These are phyloP conservation scores for Murraya koenigii DNA, from an alignment of 345 rosid genomes.

Conservation along the genomic window DNA sequence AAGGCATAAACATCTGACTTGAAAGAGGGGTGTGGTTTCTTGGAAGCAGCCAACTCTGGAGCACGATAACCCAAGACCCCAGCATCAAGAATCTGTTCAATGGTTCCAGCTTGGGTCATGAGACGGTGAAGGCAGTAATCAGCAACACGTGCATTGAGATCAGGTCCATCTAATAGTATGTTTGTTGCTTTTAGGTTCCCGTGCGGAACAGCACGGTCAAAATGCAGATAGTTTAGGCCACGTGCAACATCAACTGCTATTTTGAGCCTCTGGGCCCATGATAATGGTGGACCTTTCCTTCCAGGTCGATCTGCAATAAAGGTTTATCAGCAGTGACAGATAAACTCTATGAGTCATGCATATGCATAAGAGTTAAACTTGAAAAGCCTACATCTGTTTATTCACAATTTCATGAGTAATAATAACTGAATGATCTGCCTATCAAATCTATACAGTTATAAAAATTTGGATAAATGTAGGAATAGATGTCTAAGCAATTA, in stretches of 20 bases:
- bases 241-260: conserved; percentile 97
- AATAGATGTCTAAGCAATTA: not conserved
- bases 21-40: conserved; percentile 89
- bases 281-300: conserved; percentile 77
- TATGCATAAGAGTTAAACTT: not conserved
- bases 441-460: not conserved
- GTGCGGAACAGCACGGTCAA: conserved; percentile 94
- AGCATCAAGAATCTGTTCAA: conserved; percentile 90
- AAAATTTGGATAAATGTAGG: not conserved
- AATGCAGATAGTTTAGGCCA: conserved; percentile 97
- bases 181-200: conserved; percentile 94
- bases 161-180: conserved; percentile 77
- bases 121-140: conserved; percentile 97
- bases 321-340: conserved; percentile 14
- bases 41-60: conserved; percentile 85
- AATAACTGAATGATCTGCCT: not conserved
- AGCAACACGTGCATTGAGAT: conserved; percentile 90
- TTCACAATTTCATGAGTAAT: not conserved
- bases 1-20: conserved; percentile 96
- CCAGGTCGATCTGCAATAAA: conserved; percentile 79
- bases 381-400: not conserved
- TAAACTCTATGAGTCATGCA: not conserved
- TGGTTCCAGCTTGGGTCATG: conserved; percentile 94
- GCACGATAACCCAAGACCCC: conserved; percentile 93
- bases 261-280: conserved; percentile 85